These are phyloP conservation scores for Chrysosporium queenslandicum DNA, from an alignment of 2,329 filamentous ascomycete genomes.

Conservation along the genomic window DNA sequence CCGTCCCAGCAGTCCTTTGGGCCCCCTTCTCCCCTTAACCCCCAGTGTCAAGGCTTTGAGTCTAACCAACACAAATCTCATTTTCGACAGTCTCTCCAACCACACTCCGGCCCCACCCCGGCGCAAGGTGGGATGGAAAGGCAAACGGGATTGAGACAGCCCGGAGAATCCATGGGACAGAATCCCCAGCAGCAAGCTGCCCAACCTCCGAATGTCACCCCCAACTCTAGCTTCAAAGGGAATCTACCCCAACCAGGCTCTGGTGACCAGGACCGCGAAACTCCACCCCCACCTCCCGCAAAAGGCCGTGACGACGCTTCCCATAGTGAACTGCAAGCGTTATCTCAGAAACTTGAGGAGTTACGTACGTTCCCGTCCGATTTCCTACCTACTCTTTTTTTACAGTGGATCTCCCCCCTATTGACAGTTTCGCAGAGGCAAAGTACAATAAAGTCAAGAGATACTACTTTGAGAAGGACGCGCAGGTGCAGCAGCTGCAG, in stretches of 20 bases:
- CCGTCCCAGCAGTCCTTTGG: slow-evolving; percentile 30
- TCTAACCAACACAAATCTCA: slow-evolving; percentile 19
- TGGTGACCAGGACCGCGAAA: slow-evolving; percentile 39
- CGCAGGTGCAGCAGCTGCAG: slow-evolving; percentile 86
- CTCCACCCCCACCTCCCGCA: slow-evolving; percentile 34
- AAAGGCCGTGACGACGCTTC: slow-evolving; percentile 33
- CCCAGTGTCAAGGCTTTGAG: slow-evolving; percentile 17
- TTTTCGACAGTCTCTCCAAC: slow-evolving; percentile 18
- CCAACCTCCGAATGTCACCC: slow-evolving; percentile 18
- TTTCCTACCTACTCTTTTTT: not conserved
- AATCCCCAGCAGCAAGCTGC: slow-evolving; percentile 8
- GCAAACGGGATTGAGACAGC: slow-evolving; percentile 17
- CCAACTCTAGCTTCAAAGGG: slow-evolving; percentile 23
- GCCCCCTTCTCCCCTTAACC: slow-evolving; percentile 27
- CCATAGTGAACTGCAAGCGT: slow-evolving; percentile 37
- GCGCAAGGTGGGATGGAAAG: slow-evolving; percentile 17
- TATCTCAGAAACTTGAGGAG: slow-evolving; percentile 38
- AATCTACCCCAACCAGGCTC: slow-evolving; percentile 24
- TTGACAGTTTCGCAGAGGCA: slow-evolving; percentile 48
- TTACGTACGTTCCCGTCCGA: slow-evolving; percentile 33
- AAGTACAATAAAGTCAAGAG: slow-evolving; percentile 99
- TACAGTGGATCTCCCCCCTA: not conserved
- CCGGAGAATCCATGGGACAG: slow-evolving; percentile 8
- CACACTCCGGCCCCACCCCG: slow-evolving; percentile 9
- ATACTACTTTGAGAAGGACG: slow-evolving; percentile 86